Percentiles rank a stretch among this genome's conserved stretches.
These are phyloP conservation scores for Pythium insidiosum DNA, from an alignment of 352 stramenopile genomes.

Conservation along the genomic window DNA sequence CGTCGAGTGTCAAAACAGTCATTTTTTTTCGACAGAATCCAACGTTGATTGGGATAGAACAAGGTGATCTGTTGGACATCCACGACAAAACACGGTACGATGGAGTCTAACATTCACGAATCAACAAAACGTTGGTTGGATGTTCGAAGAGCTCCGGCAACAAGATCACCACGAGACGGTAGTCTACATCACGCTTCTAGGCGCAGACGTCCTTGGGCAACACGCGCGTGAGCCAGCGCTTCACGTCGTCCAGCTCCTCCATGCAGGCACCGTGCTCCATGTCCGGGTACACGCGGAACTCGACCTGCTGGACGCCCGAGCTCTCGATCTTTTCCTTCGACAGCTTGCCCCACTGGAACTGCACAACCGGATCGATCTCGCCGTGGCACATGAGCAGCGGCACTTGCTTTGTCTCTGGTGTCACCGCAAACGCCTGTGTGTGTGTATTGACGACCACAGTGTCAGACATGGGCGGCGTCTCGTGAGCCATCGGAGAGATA, in stretches of 20 bases:
- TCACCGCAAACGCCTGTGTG: slow-evolving; percentile 43
- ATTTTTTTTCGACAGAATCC: no score
- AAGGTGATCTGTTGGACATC: no score
- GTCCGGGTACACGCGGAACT: slow-evolving; percentile 55
- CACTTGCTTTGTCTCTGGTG: slow-evolving; percentile 41
- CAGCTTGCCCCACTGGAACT: slow-evolving; percentile 46
- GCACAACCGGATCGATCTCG: slow-evolving; percentile 52
- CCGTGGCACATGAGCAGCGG: slow-evolving; percentile 78
- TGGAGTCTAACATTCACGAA: no score
- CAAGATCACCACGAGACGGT: no score
- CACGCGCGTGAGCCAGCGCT: slow-evolving; percentile 48
- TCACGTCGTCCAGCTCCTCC: slow-evolving; percentile 63
- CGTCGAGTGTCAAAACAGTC: no score
- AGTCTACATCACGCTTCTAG: neutral
- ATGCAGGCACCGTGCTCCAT: slow-evolving; percentile 59
- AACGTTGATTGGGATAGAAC: no score
- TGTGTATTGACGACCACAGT: neutral
- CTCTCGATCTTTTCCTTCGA: slow-evolving; percentile 53
- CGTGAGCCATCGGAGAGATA: no score
- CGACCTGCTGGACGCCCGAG: slow-evolving; percentile 37
- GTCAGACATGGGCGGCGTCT: neutral
- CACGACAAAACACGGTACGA: no score
- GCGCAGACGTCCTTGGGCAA: slow-evolving; percentile 15
- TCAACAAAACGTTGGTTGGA: no score
- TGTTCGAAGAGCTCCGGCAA: no score